A percentile compares a stretch with the other conserved stretches of the same genome.
phyloP scores from a whole-genome alignment of 2,329 filamentous ascomycete species.

The Penicillium digitatum region DNA sequence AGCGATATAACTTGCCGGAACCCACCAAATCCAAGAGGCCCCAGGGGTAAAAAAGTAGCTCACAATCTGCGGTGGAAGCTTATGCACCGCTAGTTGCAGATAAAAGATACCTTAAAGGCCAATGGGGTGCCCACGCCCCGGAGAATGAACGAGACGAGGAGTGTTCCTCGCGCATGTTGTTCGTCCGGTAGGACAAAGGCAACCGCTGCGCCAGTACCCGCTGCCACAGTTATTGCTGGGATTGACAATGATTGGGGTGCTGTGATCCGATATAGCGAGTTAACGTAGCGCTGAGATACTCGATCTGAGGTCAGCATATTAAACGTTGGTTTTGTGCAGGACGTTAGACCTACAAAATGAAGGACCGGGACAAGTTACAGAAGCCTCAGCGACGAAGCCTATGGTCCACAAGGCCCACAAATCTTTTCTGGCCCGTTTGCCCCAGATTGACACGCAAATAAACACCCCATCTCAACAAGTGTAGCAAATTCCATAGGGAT shows the following conservation, averaged over 20 bases:
- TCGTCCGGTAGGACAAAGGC: constrained; percentile 56
- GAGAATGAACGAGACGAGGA: constrained; percentile 63
- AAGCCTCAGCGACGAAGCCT: constrained; percentile 44
- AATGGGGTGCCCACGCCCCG: constrained; percentile 63
- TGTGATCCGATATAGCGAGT: constrained; percentile 55
- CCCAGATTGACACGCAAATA: constrained; percentile 55
- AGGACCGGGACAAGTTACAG: constrained; percentile 48
- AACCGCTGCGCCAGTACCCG: constrained; percentile 61
- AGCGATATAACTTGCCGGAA: constrained; percentile 42
- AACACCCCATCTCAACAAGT: constrained; percentile 60
- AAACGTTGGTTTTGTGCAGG: not conserved
- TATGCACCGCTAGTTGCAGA: constrained; percentile 63
- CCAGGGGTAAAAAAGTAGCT: constrained; percentile 64
- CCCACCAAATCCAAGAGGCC: constrained; percentile 63
- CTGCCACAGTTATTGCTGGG: constrained; percentile 62
- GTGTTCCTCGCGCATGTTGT: constrained; percentile 56
- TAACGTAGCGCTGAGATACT: constrained; percentile 33
- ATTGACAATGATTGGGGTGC: constrained; percentile 64
- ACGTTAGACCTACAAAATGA: constrained; percentile 49
- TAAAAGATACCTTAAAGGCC: constrained; percentile 65
- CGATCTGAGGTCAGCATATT: constrained; percentile 28
- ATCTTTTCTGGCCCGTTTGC: constrained; percentile 47
- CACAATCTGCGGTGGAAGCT: constrained; percentile 63
- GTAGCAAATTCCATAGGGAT: constrained; percentile 64
- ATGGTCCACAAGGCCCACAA: constrained; percentile 52